A percentile compares a stretch with the other conserved stretches of the same genome.
Conservation (phyloP, 257 asterid genomes). For the Penstemon eatonii region DNA sequence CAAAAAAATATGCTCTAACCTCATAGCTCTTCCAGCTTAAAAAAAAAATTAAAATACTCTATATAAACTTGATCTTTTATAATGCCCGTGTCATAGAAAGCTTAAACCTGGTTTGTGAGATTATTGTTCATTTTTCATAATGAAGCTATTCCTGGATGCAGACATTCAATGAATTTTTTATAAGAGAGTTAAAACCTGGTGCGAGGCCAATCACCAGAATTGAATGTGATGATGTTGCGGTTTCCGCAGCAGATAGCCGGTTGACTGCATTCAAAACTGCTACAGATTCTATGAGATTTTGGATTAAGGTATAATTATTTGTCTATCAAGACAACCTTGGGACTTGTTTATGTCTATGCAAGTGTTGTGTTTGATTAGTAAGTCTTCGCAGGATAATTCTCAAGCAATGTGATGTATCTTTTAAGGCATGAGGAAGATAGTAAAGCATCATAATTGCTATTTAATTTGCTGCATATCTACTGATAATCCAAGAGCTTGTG, state of each 20-base stretch:
- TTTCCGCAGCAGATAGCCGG: constrained; percentile 92
- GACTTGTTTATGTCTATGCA: constrained; percentile 4
- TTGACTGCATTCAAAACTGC: constrained; percentile 76
- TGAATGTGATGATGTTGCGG: constrained; percentile 75
- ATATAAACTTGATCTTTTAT: too few species aligned
- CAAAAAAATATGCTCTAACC: too few species aligned
- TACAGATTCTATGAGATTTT: constrained; percentile 71
- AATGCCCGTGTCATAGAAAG: too few species aligned
- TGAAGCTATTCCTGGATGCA: constrained; percentile 37
- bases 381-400: constrained; percentile 5
- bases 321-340: constrained; percentile 18
- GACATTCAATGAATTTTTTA: constrained; percentile 92
- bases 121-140: background rate
- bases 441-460: background rate
- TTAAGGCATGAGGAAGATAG: background rate
- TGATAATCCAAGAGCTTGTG: background rate
- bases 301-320: constrained; percentile 79
- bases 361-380: constrained; percentile 5
- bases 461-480: background rate
- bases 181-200: constrained; percentile 82
- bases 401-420: background rate
- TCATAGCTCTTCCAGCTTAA: too few species aligned
- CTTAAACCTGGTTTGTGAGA: background rate
- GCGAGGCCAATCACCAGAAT: constrained; percentile 64
- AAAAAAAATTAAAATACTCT: too few species aligned